Percentiles rank a stretch among this genome's conserved stretches.
Evolutionary conservation across 345 rosid genomes (phyloP).

Genomic region (Passiflora organensis): DNA sequence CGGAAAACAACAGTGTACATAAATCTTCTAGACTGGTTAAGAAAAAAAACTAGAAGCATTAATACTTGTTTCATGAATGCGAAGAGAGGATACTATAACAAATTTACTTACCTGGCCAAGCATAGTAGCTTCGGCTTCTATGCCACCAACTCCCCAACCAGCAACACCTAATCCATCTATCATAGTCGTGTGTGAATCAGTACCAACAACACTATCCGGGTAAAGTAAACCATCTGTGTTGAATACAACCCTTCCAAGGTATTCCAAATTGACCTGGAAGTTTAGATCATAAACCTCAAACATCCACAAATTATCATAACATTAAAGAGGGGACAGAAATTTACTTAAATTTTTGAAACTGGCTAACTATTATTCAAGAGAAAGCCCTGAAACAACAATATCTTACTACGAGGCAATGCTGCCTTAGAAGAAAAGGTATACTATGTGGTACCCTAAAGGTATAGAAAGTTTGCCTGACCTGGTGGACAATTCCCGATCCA

Average conservation of each 20-base stretch:
- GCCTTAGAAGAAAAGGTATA: no score
- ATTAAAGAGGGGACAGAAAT: no score
- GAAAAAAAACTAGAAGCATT: no score
- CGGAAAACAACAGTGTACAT: no score
- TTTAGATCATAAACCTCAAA: constrained; percentile 4
- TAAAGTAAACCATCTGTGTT: constrained; percentile 69
- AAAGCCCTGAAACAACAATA: background rate
- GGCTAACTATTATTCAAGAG: no score
- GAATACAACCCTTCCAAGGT: constrained; percentile 91
- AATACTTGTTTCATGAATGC: background rate
- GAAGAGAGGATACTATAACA: background rate
- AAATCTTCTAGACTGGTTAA: no score
- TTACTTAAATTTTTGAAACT: no score
- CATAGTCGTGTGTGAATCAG: constrained; percentile 95
- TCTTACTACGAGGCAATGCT: background rate
- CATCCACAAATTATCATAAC: background rate
- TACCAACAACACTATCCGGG: constrained; percentile 94
- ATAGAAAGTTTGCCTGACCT: constrained; percentile 36
- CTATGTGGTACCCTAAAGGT: no score
- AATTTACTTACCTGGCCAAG: constrained; percentile 77
- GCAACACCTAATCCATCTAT: constrained; percentile 97
- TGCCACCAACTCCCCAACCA: constrained; percentile 99
- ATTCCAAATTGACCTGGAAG: constrained; percentile 80
- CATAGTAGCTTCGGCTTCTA: constrained; percentile 96
- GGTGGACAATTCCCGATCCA: constrained; percentile 95